Base-by-base conservation (phyloP, 805 yeast genomes). In the Kurtzmaniella fragi region DNA sequence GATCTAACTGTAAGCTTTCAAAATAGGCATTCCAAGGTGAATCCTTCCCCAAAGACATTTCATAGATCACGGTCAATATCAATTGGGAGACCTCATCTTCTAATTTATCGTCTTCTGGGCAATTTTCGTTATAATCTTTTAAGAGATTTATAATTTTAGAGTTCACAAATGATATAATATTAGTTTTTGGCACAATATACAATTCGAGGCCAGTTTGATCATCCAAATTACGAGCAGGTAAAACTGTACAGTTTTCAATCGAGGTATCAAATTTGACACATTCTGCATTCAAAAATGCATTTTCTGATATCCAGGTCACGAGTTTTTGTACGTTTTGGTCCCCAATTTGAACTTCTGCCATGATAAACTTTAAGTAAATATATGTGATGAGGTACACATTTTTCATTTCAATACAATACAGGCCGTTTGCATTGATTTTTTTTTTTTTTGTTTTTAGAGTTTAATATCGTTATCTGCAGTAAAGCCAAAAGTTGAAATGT, bases 1-100 rank as follows among this genome's bases (percentile, higher is more conserved):
- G 52, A 3, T 55, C 49, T 7, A 63, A 52, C 40, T 68, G 63
- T 20, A 87, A 73, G 14, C 83, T 68, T 20, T 66, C 58, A 33
- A 90, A 64, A 55, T 83, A 91, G 3, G 64, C 67, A 43, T 43
- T 67, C 97, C 97, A 91, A 4, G 95, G 96, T n/a, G 95, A 83
- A 3, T 56, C 48, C n/a, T 67, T 62, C 2, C 77, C 77, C 34
- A 72, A 62, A 3, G 76, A 62, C 39, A 69, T 58, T 54, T 91
- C 98, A 52, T 85, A 88, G 20, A 89, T 65, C 42, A 80, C 84
- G 0, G 90, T 77, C 6, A 86, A 46, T 5, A 83, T 77, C 37
- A 90, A 63, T 0, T 80, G 84, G 31, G 77, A 70, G 62, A 84
- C 76, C 0, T 95, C 93, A 2, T 35, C 28, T 3, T 54, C 36